These are phyloP conservation scores for Fraxinus xanthoxyloides DNA, from an alignment of 305 asterid genomes.

Conservation along the genomic window DNA sequence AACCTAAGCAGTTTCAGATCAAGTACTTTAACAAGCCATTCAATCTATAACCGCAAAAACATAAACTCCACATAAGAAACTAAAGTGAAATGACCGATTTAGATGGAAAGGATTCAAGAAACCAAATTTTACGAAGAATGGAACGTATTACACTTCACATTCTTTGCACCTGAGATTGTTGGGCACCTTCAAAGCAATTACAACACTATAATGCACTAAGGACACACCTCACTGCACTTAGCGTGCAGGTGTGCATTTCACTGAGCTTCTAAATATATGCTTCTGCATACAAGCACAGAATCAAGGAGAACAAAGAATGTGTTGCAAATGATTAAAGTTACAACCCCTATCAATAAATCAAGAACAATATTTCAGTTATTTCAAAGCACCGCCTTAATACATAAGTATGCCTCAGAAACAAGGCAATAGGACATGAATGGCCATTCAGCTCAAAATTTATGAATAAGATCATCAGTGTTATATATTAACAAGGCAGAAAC, in stretches of 20 bases:
- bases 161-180: not conserved
- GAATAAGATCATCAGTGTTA: not conserved
- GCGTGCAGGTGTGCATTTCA: not conserved
- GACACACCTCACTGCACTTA: not conserved
- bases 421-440: not conserved
- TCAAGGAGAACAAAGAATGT: constrained; percentile 9
- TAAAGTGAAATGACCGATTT: not conserved
- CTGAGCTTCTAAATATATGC: not conserved
- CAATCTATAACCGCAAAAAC: not conserved
- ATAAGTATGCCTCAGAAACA: not conserved
- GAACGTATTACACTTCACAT: not conserved
- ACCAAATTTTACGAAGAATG: not conserved
- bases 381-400: not conserved
- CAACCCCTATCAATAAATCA: not conserved
- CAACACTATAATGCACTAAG: not conserved
- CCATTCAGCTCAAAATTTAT: not conserved
- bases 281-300: not conserved
- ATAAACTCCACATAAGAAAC: not conserved
- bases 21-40: not conserved
- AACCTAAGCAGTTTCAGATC: not conserved
- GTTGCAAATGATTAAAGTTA: not conserved
- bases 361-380: not conserved
- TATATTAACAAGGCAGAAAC: not conserved
- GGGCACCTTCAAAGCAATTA: not conserved
- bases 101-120: not conserved